phyloP scores from a whole-genome alignment of 306 rosid genomes.

The Potentilla sterilis region DNA sequence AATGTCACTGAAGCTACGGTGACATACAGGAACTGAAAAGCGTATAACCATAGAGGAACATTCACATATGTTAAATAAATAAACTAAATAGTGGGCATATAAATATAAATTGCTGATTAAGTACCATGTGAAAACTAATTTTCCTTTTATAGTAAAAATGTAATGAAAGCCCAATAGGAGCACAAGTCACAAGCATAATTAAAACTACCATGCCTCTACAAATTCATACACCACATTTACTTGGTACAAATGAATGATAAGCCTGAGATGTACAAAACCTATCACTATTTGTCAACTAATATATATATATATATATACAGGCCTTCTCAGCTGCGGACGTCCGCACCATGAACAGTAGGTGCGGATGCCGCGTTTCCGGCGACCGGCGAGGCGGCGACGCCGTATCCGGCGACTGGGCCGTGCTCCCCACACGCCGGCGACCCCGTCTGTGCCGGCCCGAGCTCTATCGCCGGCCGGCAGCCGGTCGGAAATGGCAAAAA shows the following conservation, averaged over 20 bases:
- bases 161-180: not conserved
- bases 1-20: conserved; percentile 6
- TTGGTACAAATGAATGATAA: conserved; percentile 7
- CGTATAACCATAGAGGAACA: not conserved
- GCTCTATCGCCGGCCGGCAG: too few species aligned
- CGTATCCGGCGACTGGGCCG: too few species aligned
- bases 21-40: not conserved
- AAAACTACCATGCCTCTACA: conserved; percentile 4
- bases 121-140: not conserved
- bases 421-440: too few species aligned
- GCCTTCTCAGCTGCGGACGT: too few species aligned
- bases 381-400: too few species aligned
- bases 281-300: not conserved
- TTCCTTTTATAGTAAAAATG: not conserved
- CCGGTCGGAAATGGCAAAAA: too few species aligned
- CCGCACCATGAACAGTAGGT: too few species aligned
- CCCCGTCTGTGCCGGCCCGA: too few species aligned
- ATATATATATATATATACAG: not conserved
- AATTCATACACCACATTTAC: not conserved
- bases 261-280: not conserved
- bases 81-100: not conserved
- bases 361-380: too few species aligned
- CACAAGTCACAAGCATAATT: not conserved
- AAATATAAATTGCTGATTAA: not conserved
- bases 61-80: not conserved